These are phyloP conservation scores for Candida quercuum DNA, from an alignment of 805 yeast genomes.

Conservation along the genomic window DNA sequence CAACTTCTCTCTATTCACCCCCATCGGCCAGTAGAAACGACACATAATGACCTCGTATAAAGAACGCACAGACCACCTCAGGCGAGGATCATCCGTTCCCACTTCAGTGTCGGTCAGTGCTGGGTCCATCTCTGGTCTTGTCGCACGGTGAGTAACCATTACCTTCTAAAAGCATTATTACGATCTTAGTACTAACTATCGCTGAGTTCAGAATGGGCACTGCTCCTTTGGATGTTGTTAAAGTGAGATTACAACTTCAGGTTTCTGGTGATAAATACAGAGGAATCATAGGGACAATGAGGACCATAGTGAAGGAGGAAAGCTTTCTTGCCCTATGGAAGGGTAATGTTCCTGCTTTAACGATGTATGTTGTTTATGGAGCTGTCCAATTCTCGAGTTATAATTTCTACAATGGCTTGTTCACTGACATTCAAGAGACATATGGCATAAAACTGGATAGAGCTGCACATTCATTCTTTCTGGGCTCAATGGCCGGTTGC, in stretches of 20 bases:
- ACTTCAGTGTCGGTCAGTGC: constrained; percentile 37
- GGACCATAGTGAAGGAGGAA: constrained; percentile 49
- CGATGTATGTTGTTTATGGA: constrained; percentile 81
- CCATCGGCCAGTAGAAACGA: no score
- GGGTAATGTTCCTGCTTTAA: constrained; percentile 90
- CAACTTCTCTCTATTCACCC: no score
- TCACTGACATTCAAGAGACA: constrained; percentile 28
- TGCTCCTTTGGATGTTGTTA: constrained; percentile 77
- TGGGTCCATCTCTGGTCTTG: constrained; percentile 42
- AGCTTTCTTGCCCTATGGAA: constrained; percentile 85
- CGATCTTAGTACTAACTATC: background rate
- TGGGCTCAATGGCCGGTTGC: constrained; percentile 78
- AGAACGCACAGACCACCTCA: constrained; percentile 35
- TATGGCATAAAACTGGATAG: constrained; percentile 14
- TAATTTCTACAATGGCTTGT: constrained; percentile 42
- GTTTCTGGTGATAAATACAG: constrained; percentile 26
- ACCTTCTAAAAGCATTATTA: constrained; percentile 24
- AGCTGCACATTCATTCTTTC: constrained; percentile 35
- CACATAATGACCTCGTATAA: background rate
- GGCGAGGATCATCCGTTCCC: constrained; percentile 37
- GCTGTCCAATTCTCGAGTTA: constrained; percentile 78
- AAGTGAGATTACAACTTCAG: constrained; percentile 69
- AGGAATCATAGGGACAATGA: constrained; percentile 34
- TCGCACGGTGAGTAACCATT: constrained; percentile 27
- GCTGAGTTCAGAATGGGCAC: constrained; percentile 40